Evolutionary conservation across 805 yeast genomes (phyloP), one percentile per base, ranked within the genome.

Genomic region (Candida silvicultrix): DNA sequence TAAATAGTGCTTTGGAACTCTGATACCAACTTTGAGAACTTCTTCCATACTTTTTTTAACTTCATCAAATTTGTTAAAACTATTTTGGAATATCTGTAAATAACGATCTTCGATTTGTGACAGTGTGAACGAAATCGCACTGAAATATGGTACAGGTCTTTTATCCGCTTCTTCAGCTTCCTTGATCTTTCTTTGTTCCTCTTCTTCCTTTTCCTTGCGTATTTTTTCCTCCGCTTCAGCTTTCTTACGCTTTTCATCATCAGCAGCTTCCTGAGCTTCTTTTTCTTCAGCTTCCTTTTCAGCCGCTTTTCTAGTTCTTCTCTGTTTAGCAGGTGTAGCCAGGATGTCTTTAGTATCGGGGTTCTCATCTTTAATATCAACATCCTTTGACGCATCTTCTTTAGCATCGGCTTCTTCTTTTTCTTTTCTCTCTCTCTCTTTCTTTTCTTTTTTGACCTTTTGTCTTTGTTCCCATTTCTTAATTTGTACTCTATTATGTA

Each of bases 51-150:
- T 65, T 16, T 66, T 63, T 42, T 73, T 77, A 0, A 83, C 92
- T 16, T 75, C 70, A 2, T 76, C 78, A 15, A 70, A 56, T 2
- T 80, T 75, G 34, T 75, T 69, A 37, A 86, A 82, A 62, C 95
- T 81, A 55, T 87, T 78, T 35, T 71, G 61, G 34, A 89, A 65
- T 10, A 89, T 75, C 8, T 85, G 83, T 3, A 80, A 74, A 55
- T 77, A 81, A 55, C 83, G 73, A 10, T 70, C 64, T 1, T 95
- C 90, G 22, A 90, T 71, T n/a, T 77, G 79, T 16, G 70, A 73
- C 3, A 92, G 60, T 2, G 74, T 77, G 42, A 89, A 71, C 0
- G 96, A 83, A 20, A 85, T 66, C 0, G 95, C 74, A 0, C 90
- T 79, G 58, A 61, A 72, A 42, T 64, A 57, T 5, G 73, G 73